A percentile compares a stretch with the other conserved stretches of the same genome.
phyloP scores from a whole-genome alignment of 352 stramenopile species.

The Phytophthora palmivora region DNA sequence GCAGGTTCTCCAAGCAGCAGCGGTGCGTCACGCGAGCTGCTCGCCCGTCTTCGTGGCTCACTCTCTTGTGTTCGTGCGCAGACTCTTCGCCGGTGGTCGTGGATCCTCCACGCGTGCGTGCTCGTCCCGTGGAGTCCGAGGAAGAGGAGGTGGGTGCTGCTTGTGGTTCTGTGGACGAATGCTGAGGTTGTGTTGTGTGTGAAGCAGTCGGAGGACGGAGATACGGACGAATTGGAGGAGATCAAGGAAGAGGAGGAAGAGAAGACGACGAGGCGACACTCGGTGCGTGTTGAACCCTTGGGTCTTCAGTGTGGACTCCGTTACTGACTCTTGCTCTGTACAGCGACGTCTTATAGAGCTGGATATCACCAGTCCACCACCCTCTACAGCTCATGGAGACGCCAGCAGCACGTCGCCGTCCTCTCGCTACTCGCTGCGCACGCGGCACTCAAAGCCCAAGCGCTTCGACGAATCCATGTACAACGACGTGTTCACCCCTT shows the following conservation, averaged over 20 bases:
- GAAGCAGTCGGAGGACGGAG: slow-evolving; percentile 28
- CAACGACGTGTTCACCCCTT: slow-evolving; percentile 68
- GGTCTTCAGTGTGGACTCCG: not conserved
- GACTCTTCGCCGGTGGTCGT: slow-evolving; percentile 39
- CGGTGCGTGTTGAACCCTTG: slow-evolving; percentile 9
- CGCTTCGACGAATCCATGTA: slow-evolving; percentile 73
- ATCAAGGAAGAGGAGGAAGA: slow-evolving; percentile 29
- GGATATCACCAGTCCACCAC: slow-evolving; percentile 17
- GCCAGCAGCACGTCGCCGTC: slow-evolving; percentile 23
- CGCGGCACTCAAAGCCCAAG: slow-evolving; percentile 57
- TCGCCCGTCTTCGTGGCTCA: not conserved
- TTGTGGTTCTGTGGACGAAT: not conserved
- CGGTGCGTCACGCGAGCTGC: slow-evolving; percentile 8
- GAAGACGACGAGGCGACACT: slow-evolving; percentile 12
- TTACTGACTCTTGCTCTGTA: not conserved
- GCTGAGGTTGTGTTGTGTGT: slow-evolving; percentile 3
- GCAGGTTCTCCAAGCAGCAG: slow-evolving; percentile 33
- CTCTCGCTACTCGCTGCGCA: slow-evolving; percentile 63
- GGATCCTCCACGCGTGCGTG: slow-evolving; percentile 14
- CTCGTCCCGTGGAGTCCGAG: slow-evolving; percentile 19
- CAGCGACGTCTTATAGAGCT: slow-evolving; percentile 35
- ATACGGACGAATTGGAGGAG: slow-evolving; percentile 34
- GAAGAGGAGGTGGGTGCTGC: slow-evolving; percentile 18
- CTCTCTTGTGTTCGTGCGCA: slow-evolving; percentile 8
- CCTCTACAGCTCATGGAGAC: slow-evolving; percentile 9